phyloP scores from a whole-genome alignment of 441 rosid genomes.

The Populus trichocarpa region DNA sequence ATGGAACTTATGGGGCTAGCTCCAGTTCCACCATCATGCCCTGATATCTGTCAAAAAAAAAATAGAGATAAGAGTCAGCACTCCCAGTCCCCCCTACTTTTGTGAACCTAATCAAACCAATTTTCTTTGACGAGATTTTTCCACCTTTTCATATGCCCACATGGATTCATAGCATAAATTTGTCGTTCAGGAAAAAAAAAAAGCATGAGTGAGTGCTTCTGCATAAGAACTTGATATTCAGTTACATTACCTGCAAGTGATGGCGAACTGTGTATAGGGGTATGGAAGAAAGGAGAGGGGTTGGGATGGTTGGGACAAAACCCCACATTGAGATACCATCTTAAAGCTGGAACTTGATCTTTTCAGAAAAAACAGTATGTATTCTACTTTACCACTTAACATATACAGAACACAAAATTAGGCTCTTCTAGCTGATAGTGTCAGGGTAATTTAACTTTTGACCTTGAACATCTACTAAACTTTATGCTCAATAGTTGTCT shows the following conservation, averaged over 20 bases:
- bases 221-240: not conserved
- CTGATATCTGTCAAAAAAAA: conserved; percentile 72
- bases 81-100: not conserved
- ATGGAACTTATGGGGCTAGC: conserved; percentile 99
- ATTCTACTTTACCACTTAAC: not conserved
- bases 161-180: not conserved
- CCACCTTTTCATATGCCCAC: not conserved
- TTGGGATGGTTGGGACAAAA: not conserved
- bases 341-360: not conserved
- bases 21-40: conserved; percentile 99
- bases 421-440: not conserved
- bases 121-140: not conserved
- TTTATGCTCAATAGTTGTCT: not conserved
- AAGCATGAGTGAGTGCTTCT: not conserved
- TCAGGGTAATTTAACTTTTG: not conserved
- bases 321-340: not conserved
- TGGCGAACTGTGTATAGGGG: not conserved
- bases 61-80: conserved; percentile 6
- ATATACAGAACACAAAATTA: too few species aligned
- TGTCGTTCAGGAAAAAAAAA: conserved; percentile 1
- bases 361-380: not conserved
- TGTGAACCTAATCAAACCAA: not conserved
- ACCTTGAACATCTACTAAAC: not conserved
- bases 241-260: not conserved
- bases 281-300: not conserved